phyloP scores from a whole-genome alignment of 495 filamentous ascomycete species.

The Neurospora sp. region DNA sequence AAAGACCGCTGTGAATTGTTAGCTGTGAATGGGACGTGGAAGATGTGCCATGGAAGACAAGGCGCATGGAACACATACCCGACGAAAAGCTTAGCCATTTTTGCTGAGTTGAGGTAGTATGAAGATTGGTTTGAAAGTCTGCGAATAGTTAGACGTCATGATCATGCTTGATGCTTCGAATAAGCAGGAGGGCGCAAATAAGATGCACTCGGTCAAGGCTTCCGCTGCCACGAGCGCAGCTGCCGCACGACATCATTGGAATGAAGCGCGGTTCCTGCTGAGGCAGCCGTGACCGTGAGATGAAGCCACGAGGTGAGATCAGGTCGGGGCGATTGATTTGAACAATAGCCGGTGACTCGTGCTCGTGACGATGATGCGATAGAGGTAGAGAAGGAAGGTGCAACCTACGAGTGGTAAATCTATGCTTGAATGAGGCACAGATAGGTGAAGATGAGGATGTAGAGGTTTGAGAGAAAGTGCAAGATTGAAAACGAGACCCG shows the following conservation, averaged over 20 bases:
- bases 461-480: background rate
- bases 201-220: background rate
- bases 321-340: background rate
- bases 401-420: background rate
- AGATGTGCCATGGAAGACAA: background rate
- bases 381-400: background rate
- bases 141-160: background rate
- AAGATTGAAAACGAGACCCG: background rate
- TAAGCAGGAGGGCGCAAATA: background rate
- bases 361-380: background rate
- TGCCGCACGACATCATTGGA: background rate
- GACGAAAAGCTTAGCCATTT: slow-evolving; percentile 85
- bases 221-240: background rate
- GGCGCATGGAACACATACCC: slow-evolving; percentile 49
- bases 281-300: background rate
- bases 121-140: background rate
- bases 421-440: background rate
- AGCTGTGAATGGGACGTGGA: background rate
- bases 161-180: background rate
- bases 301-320: background rate
- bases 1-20: slow-evolving; percentile 60
- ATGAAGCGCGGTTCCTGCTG: background rate
- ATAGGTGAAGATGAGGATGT: background rate
- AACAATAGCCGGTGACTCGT: background rate
- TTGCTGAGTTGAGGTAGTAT: slow-evolving; percentile 11